Conservation (phyloP, 306 rosid genomes). For the Crataegus laevigata region DNA sequence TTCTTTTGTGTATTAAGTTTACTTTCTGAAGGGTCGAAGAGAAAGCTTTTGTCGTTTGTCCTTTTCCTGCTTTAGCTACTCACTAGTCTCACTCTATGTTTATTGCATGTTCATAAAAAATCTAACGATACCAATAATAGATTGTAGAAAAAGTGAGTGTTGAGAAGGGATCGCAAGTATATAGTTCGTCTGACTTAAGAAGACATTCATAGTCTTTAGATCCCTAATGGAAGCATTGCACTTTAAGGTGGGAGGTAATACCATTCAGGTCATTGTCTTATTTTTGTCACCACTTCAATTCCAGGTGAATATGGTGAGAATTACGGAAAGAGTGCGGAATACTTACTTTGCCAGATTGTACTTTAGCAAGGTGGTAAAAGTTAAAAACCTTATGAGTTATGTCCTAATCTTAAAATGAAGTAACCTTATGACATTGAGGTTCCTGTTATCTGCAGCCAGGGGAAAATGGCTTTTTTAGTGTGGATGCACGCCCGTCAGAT, state of each 20-base stretch:
- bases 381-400: not conserved
- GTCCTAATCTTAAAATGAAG: constrained; percentile 1
- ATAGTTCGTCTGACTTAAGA: not conserved
- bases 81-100: not conserved
- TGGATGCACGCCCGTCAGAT: constrained; percentile 94
- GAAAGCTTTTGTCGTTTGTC: constrained; percentile 1
- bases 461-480: constrained; percentile 49
- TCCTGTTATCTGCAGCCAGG: constrained; percentile 69
- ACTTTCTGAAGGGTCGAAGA: constrained; percentile 8
- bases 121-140: not conserved
- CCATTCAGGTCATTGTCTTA: constrained; percentile 5
- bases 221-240: not conserved
- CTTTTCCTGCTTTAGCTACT: constrained; percentile 4
- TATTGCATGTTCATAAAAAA: not conserved
- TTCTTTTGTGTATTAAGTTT: not conserved
- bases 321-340: constrained; percentile 72
- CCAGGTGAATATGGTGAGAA: constrained; percentile 82
- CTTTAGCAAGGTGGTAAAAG: constrained; percentile 60
- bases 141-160: not conserved
- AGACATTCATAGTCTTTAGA: not conserved
- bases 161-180: not conserved
- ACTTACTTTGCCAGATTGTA: constrained; percentile 84
- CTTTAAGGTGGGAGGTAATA: constrained; percentile 8
- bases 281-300: not conserved
- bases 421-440: constrained; percentile 9